These are phyloP conservation scores for Mycena maculata DNA, from an alignment of 768 basidiomycete genomes.

Conservation along the genomic window DNA sequence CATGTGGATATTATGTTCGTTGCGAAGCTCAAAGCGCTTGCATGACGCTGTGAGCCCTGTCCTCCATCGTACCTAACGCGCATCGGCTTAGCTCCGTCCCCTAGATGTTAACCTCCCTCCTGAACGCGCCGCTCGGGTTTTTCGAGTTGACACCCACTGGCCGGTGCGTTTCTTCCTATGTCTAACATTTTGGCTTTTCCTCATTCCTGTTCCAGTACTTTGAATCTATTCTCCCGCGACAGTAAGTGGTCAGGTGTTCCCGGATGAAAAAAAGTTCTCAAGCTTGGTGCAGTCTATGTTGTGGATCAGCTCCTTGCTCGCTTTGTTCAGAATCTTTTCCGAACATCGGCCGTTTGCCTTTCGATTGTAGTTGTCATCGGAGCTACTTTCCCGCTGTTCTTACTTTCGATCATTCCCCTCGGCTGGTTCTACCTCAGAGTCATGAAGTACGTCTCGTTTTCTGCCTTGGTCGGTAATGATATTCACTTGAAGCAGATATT, in stretches of 20 bases:
- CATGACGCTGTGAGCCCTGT: constrained; percentile 74
- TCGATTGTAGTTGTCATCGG: constrained; percentile 82
- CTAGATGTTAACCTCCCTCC: constrained; percentile 83
- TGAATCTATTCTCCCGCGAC: constrained; percentile 94
- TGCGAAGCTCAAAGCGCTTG: constrained; percentile 78
- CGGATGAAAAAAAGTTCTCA: not conserved
- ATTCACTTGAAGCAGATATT: constrained; percentile 68
- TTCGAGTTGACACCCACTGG: constrained; percentile 92
- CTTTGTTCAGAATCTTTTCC: constrained; percentile 77
- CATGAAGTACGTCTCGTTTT: constrained; percentile 68
- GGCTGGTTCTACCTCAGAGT: constrained; percentile 84
- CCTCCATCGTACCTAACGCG: not conserved
- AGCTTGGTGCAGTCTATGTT: constrained; percentile 58
- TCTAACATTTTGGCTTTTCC: not conserved
- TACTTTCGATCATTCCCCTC: constrained; percentile 80
- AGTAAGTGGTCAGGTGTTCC: constrained; percentile 40
- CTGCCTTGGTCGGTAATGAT: constrained; percentile 7
- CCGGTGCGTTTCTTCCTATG: constrained; percentile 55
- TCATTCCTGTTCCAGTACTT: constrained; percentile 59
- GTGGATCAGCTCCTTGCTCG: constrained; percentile 87
- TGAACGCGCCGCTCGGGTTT: constrained; percentile 87
- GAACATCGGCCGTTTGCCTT: constrained; percentile 69
- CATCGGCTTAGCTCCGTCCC: constrained; percentile 4
- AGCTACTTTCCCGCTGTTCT: constrained; percentile 83
- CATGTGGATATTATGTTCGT: constrained; percentile 81